Base-by-base conservation (phyloP, 164 flowering plant genomes). In the Amborella trichopoda region DNA sequence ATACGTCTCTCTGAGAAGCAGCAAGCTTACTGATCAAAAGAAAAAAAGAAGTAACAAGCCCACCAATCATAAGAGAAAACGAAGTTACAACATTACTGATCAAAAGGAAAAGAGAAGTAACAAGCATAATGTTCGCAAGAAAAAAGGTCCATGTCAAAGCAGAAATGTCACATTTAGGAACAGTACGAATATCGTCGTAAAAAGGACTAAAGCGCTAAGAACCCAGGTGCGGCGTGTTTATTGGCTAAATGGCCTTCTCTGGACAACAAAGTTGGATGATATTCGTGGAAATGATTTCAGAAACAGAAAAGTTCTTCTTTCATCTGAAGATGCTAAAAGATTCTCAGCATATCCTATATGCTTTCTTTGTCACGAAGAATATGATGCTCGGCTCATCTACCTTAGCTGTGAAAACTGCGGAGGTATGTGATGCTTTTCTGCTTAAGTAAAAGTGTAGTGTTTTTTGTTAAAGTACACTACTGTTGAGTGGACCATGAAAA, bases 231-330 rank as follows among this genome's bases (percentile, higher is more conserved):
- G 40, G 48, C 63, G 60, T 55, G 55, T 78, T 55, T 87, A 71
- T 71, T 91, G 99, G 99, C 66, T 74, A 23, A 78, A 84, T 60
- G 99, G 99, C 39, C 74, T 91, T 25, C 59, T 24, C 24, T 50
- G 81, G 25, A 74, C 86, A 46, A 69, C 69, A 63, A 84, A 62
- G 57, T 68, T 74, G 58, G 49, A 75, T 56, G 96, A 87, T 67
- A 81, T 71, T 46, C 60, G 83, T 23, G 74, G 64, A 25, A 18
- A 50, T 45, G 53, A 60, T 10, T 87, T 87, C 60, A 59, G 69
- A 47, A 70, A 51, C 53, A 66, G 56, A 40, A 72, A 52, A n/a
- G 66, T 76, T 49, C 26, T 69, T 36, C 28, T 60, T 24, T 61
- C 82, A 25, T 26, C 61, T 27, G 44, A 40, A 48, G 50, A 28